Base-by-base conservation (phyloP, 75 land plant genomes). In the Ceratopteris richardii region DNA sequence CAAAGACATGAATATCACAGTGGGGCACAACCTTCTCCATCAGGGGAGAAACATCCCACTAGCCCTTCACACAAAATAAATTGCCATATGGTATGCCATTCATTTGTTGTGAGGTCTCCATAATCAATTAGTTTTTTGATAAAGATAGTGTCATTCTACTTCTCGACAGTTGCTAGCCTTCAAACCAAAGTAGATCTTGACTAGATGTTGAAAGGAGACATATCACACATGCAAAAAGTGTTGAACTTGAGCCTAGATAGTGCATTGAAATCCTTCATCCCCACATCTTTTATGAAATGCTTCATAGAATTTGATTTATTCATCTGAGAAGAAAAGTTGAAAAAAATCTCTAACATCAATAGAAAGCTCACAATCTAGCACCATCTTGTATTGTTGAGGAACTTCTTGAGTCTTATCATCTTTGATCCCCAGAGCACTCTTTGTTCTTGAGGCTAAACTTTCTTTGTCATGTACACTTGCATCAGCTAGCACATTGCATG, bases 181-280 rank as follows among this genome's bases (percentile, higher is more conserved):
- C 28, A 28, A 28, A 6, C 98, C 98, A 71, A 94, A 74, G 42
- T 77, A 86, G 23, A 89, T 44, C 54, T 94, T 94, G 27, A 94
- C 68, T 24, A 96, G 98, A 69, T 94, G 98, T 26, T 75, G 85
- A 67, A 94, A 94, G 57, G 91, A 94, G 19, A 82, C 52, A 72
- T 89, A 80, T 50, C 98, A 87, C 6, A 72, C 76, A 75, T 83
- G 70, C 27, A 85, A 87, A 81, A 73, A 77, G 44, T 77, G 66
- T 17, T 70, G 82, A 70, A 81, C 70, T 52, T 75, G 60, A 18
- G 43, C 50, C 98, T 96, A 94, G 19, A 58, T 37, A 33, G 79
- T 79, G 66, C 87, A 88, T 29, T 53, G 75, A 56, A 88, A 85
- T 54, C 88, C 98, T 93, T 64, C n/a, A n/a, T n/a, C n/a, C n/a